phyloP scores from a whole-genome alignment of 2,329 filamentous ascomycete genomes.

The Colletotrichum cordylinicola region DNA sequence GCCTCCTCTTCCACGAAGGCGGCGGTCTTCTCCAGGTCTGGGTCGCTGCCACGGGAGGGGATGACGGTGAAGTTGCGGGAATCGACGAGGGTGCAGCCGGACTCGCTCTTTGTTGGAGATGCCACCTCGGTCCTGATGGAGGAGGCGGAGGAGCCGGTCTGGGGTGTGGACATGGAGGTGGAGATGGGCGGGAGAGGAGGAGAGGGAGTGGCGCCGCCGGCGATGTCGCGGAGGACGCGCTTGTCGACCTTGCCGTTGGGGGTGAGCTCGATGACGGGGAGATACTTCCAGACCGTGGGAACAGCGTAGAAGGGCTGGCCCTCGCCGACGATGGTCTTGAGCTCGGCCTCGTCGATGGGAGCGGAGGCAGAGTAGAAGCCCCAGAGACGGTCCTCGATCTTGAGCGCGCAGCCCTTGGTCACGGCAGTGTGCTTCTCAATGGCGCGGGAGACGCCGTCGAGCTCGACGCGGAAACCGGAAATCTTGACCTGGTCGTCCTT shows the following conservation, averaged over 20 bases:
- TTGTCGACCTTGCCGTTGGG: slow-evolving; percentile 64
- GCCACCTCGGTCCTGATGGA: slow-evolving; percentile 5
- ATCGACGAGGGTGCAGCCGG: slow-evolving; percentile 8
- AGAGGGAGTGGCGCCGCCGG: not conserved
- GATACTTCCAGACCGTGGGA: slow-evolving; percentile 48
- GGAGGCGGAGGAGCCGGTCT: not conserved
- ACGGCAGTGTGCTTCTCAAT: slow-evolving; percentile 52
- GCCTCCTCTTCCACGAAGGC: slow-evolving; percentile 1
- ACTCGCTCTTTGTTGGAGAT: slow-evolving; percentile 8
- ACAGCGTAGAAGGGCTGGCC: slow-evolving; percentile 62
- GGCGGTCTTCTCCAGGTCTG: slow-evolving; percentile 18
- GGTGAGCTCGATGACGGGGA: slow-evolving; percentile 53
- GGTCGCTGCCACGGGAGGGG: not conserved
- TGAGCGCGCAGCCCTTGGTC: slow-evolving; percentile 50
- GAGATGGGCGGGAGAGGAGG: not conserved
- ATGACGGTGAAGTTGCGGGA: slow-evolving; percentile 2
- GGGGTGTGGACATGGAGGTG: not conserved
- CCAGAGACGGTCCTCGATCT: slow-evolving; percentile 53
- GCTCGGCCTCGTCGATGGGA: slow-evolving; percentile 37
- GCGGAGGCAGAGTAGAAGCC: slow-evolving; percentile 50
- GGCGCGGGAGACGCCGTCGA: slow-evolving; percentile 61
- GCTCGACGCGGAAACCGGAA: slow-evolving; percentile 62
- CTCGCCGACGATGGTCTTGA: slow-evolving; percentile 45
- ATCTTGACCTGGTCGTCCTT: slow-evolving; percentile 69
- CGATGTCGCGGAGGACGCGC: slow-evolving; percentile 43